These are phyloP conservation scores for Globisporangium lucens DNA, from an alignment of 352 stramenopile genomes.

Conservation along the genomic window DNA sequence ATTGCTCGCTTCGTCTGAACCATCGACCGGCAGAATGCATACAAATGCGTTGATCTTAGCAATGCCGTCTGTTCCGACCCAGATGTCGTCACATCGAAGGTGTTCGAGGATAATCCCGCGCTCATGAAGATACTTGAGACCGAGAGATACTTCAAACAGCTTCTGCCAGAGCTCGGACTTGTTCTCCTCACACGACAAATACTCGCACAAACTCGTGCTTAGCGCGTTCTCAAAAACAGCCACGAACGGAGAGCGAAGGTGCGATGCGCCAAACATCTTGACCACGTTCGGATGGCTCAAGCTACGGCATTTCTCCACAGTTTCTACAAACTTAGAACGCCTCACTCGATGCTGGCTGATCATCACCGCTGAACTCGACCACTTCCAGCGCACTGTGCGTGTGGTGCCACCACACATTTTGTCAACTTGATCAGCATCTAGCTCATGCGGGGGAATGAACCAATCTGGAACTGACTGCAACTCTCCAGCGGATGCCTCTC, in stretches of 20 bases:
- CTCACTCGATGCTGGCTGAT: not conserved
- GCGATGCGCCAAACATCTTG: constrained; percentile 2
- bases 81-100: constrained; percentile 6
- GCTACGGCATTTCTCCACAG: not conserved
- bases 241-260: not conserved
- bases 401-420: not conserved
- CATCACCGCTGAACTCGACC: not conserved
- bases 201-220: not conserved
- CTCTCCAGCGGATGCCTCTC: no score
- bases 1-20: not conserved
- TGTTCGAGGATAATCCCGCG: not conserved
- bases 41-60: not conserved
- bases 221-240: not conserved
- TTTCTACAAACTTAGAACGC: not conserved
- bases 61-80: not conserved
- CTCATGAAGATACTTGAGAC: constrained; percentile 7
- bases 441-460: not conserved
- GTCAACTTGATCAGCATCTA: no score
- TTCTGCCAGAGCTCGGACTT: not conserved
- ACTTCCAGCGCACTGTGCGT: not conserved
- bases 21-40: no score
- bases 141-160: constrained; percentile 8
- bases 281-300: constrained; percentile 5
- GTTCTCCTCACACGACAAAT: not conserved
- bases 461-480: not conserved